Evolutionary conservation across 768 basidiomycete species (phyloP), one percentile per base, ranked within the genome.

Genomic region (Pleurotus djamor): DNA sequence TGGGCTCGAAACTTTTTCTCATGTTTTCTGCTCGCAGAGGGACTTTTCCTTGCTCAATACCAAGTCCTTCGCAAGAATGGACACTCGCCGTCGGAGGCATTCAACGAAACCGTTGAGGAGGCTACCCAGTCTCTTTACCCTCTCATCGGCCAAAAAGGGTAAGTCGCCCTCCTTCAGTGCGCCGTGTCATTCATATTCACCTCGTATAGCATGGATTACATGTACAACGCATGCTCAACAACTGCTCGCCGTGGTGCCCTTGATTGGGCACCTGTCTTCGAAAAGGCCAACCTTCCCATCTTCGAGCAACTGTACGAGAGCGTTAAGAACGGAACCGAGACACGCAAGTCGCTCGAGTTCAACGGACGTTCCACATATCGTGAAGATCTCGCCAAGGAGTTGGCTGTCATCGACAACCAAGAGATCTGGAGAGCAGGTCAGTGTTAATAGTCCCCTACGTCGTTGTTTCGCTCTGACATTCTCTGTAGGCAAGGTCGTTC

Each of bases 71-170:
- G 95, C 71, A 91, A 89, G 71, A 96, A 96, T 72, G 95, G 95
- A 58, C 97, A 99, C 84, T 80, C 87, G 4, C 97, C 97, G 57
- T 98, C 96, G 45, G 97, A 99, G 74, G 96, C 96, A 51, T 98
- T 99, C 87, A 98, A 99, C 76, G 97, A 99, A 83, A 98, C 97
- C 60, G 97, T 98, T 62, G 97, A 98, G 77, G 97, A 98, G 79
- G 97, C 97, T n/a, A 98, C 96, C 45, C 96, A 99, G 72, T 96
- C 94, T 41, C 87, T 99, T 63, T 98, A 93, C 82, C 97, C 97
- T 61, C 76, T 99, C 74, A 94, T 99, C 68, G 97, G 96, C 65
- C 84, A 89, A 69, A 91, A 97, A 73, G 95, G 94, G 89, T 92
- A 72, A 58, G 86, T 70, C 5, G 57, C 36, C 5, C 13, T 50